A percentile compares a stretch with the other conserved stretches of the same genome.
These are phyloP conservation scores for Clarireedia monteithiana DNA, from an alignment of 2,329 filamentous ascomycete species.

Conservation along the genomic window DNA sequence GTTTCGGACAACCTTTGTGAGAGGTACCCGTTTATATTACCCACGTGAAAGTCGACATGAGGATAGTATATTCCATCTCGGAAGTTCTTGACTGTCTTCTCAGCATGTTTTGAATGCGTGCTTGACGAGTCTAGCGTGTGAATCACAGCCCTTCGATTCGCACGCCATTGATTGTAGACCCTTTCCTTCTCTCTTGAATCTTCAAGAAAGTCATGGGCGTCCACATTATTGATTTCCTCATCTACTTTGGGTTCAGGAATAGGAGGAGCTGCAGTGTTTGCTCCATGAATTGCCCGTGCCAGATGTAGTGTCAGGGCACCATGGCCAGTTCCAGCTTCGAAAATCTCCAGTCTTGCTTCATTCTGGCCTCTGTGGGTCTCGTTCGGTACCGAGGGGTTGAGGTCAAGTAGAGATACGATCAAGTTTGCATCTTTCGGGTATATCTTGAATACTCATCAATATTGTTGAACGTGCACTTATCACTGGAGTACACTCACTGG, in stretches of 20 bases:
- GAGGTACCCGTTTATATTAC: constrained; percentile 57
- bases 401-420: constrained; percentile 69
- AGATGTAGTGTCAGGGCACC: constrained; percentile 70
- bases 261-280: constrained; percentile 48
- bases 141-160: constrained; percentile 56
- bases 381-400: constrained; percentile 59
- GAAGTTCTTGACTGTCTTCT: constrained; percentile 58
- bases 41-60: constrained; percentile 68
- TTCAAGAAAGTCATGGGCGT: background rate
- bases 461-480: background rate
- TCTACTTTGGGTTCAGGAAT: constrained; percentile 18
- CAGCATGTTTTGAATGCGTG: constrained; percentile 56
- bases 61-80: constrained; percentile 60
- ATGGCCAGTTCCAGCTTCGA: constrained; percentile 82
- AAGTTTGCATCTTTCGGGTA: constrained; percentile 69
- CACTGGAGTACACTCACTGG: constrained; percentile 44
- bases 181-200: too few relatives aligned
- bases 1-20: constrained; percentile 39
- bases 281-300: constrained; percentile 66
- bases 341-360: constrained; percentile 54
- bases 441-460: constrained; percentile 38
- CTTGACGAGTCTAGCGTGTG: constrained; percentile 64
- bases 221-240: background rate
- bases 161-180: constrained; percentile 20
- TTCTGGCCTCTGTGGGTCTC: background rate